Evolutionary conservation across 257 asterid species (phyloP), one percentile per base, ranked within the genome.

Genomic region (Orobanche coerulescens): DNA sequence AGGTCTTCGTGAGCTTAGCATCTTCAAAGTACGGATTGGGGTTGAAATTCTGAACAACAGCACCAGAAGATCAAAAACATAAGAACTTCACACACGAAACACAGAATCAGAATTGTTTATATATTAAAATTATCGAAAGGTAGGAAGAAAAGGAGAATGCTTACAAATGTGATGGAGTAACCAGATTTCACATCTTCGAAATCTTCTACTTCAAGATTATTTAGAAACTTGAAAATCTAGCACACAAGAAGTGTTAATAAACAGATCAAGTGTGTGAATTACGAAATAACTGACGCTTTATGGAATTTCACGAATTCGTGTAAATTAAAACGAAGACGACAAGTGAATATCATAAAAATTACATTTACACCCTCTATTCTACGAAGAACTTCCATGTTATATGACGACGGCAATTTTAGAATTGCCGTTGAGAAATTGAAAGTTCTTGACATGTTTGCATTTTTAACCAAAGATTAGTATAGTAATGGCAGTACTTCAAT

Each of bases 121-220:
- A 65, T 42, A 57, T 39, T 15, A 31, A 56, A 36, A 56, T 46
- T 36, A 7, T 10, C 40, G 4, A 23, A 8, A n/a, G 2, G 42
- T 25, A 28, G 61, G 11, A 18, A 43, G 61, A 56, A 46, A 62
- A 63, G 16, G 47, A 22, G 54, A 52, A 57, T 46, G 67, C 98
- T 88, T 75, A 91, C 98, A 59, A 91, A 88, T 40, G 85, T 61
- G 43, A 91, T 85, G 40, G 95, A 76, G 78, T 85, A 88, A 47
- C 98, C 98, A 44, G 93, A 88, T 73, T 88, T 88, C 71, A 92
- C 94, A 65, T 92, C 96, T 75, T 84, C 79, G 71, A 69, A 77
- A 61, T 92, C 96, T 74, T 92, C 96, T 44, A 92, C 98, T 82
- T 92, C 93, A 61, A 92, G 84, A 52, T 84, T 78, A 50, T 65